Base-by-base conservation (phyloP, 768 basidiomycete genomes). In the Termitomyces sp. region DNA sequence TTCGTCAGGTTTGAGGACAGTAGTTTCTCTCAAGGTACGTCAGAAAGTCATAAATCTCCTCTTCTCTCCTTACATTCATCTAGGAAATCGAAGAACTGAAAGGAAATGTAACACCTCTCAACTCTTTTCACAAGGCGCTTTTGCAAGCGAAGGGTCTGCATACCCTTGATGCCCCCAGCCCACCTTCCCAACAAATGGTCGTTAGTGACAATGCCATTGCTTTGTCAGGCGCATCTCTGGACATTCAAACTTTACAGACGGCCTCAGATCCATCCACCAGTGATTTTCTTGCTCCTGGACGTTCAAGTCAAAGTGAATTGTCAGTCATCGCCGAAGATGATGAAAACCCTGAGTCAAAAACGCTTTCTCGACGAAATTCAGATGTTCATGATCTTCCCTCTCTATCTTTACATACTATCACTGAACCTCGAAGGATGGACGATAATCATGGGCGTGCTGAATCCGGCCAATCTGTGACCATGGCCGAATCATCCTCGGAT, bases 241-340 rank as follows among this genome's bases (percentile, higher is more conserved):
- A 18, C 32, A 13, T 56, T 20, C 46, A 48, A 42, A 20, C 13
- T 27, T 16, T 22, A 3, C n/a, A 16, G 30, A 34, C 10, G 4
- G 13, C 5, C 13, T 5, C 36, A 37, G 20, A 53, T 16, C 5
- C 22, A 33, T 16, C 50, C 18, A 46, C 5, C 30, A 16, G 36
- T 50, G 59, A 18, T 16, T 45, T 50, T 49, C 53, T 53, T 24
- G 48, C 49, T 22, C 49, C 65, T 20, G 37, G 60, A 26, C 61
- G 57, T 42, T 30, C 49, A 14, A 69, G 74, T 34, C 74, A 69
- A 37, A 79, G 77, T 43, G 81, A 85, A 51, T 70, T 91, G 36
- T 91, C 88, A 30, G 77, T 87, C 54, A 89, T 90, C 55, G 83
- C 80, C 0, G 89, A 90, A 71, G 88, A 83, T 53, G 89, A 91